Base-by-base conservation (phyloP, 768 basidiomycete genomes). In the Trametes villosa region DNA sequence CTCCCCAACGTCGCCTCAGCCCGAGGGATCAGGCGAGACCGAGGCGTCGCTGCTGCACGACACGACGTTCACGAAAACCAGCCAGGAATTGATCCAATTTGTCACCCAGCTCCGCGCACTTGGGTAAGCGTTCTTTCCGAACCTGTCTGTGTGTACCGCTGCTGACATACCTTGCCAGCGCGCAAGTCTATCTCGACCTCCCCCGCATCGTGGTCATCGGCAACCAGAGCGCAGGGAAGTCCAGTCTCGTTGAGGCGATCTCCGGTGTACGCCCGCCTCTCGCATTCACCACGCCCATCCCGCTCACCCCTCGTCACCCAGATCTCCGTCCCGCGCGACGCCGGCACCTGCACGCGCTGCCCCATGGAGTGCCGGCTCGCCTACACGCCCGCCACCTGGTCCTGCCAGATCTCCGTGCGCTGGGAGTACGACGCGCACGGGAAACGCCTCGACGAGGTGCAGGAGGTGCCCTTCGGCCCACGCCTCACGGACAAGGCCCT, bases 141-240 rank as follows among this genome's bases (percentile, higher is more conserved):
- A 12, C 33, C 33, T 38, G 22, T 13, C 1, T 48, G 20, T n/a
- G n/a, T n/a, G n/a, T n/a, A n/a, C n/a, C 24, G 34, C 50, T 17
- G 13, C 33, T 30, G 7, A n/a, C 33, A n/a, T n/a, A n/a, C 8
- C 24, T 22, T 30, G 5, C 7, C 36, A 79, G 80, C 1, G 75
- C 77, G 2, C 78, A 82, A 67, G 72, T 72, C 4, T 77, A 81
- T 24, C 67, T 83, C 12, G 81, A 84, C 56, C 68, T 84, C 6
- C 81, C 83, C 9, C 71, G 80, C 9, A 79, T 84, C 44, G 78
- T 77, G n/a, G 80, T 83, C 41, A 81, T 83, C 38, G 83, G 83
- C 15, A 82, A 81, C 44, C 84, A 84, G 67, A 79, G 77, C 48
- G 80, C 81, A 8, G 84, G 77, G 3, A 80, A 80, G 64, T 79